Evolutionary conservation across 2,329 filamentous ascomycete species (phyloP).

Genomic region (Sordariomycetes sp.): DNA sequence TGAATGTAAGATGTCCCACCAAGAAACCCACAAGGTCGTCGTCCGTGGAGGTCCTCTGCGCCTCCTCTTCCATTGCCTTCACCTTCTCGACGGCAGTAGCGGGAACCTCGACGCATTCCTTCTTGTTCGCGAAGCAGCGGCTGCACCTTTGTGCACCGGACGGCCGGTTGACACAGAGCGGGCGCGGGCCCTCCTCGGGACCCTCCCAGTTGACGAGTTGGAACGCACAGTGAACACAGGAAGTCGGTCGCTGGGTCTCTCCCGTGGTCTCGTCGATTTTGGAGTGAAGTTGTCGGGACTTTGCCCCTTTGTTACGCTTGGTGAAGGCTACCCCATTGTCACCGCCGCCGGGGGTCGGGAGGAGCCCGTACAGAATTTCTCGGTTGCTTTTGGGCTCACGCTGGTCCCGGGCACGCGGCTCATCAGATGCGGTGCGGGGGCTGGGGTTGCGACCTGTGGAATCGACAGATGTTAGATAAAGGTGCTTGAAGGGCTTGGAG

Average conservation of each 20-base stretch:
- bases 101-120: background rate
- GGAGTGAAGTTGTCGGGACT: background rate
- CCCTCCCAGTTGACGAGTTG: slow-evolving; percentile 3
- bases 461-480: background rate
- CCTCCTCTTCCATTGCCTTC: background rate
- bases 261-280: background rate
- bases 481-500: background rate
- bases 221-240: background rate
- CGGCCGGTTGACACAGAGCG: background rate
- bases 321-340: background rate
- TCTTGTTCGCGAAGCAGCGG: background rate
- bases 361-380: background rate
- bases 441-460: background rate
- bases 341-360: background rate
- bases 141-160: background rate
- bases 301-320: background rate
- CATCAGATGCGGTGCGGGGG: background rate
- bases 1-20: background rate
- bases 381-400: background rate
- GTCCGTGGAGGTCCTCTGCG: background rate
- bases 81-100: background rate
- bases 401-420: background rate
- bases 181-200: slow-evolving; percentile 7
- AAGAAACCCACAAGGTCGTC: background rate
- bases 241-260: background rate